Evolutionary conservation across 2,329 filamentous ascomycete genomes (phyloP).

Genomic region (Dactylellina parvicollis): DNA sequence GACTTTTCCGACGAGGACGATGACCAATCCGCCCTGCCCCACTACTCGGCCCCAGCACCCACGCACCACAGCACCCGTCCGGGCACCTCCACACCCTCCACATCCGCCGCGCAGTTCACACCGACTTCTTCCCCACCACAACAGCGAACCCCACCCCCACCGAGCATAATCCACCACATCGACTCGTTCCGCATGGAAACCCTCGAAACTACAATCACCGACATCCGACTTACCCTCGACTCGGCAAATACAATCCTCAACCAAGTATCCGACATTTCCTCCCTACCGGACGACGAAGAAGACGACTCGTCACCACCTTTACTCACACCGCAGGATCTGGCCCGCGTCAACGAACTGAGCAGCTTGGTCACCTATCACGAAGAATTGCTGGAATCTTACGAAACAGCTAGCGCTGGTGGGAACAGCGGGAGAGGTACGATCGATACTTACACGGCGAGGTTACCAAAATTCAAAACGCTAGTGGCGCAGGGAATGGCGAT

Average conservation of each 20-base stretch:
- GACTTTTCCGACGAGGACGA: slow-evolving; percentile 48
- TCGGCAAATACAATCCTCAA: slow-evolving; percentile 46
- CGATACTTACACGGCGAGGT: slow-evolving; percentile 25
- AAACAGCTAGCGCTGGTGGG: neutral
- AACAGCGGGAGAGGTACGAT: slow-evolving; percentile 8
- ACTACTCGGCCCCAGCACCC: slow-evolving; percentile 30
- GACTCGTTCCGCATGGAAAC: slow-evolving; percentile 53
- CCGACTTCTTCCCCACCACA: slow-evolving; percentile 48
- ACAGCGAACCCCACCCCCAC: slow-evolving; percentile 26
- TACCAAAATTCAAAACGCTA: slow-evolving; percentile 44
- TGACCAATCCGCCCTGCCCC: slow-evolving; percentile 37
- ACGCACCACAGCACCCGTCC: slow-evolving; percentile 4
- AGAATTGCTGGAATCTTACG: slow-evolving; percentile 6
- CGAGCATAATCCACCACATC: slow-evolving; percentile 52
- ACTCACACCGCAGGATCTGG: slow-evolving; percentile 35
- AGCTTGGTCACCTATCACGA: slow-evolving; percentile 21
- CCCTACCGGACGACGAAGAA: slow-evolving; percentile 34
- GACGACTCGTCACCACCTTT: slow-evolving; percentile 34
- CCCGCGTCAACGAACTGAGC: slow-evolving; percentile 48
- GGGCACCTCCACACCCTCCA: slow-evolving; percentile 33
- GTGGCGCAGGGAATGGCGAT: slow-evolving; percentile 50
- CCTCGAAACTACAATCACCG: slow-evolving; percentile 48
- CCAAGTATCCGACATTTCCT: slow-evolving; percentile 45
- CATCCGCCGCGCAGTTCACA: slow-evolving; percentile 39
- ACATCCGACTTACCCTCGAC: slow-evolving; percentile 41